Base-by-base conservation (phyloP, 495 filamentous ascomycete species). In the Trichoderma reesei region DNA sequence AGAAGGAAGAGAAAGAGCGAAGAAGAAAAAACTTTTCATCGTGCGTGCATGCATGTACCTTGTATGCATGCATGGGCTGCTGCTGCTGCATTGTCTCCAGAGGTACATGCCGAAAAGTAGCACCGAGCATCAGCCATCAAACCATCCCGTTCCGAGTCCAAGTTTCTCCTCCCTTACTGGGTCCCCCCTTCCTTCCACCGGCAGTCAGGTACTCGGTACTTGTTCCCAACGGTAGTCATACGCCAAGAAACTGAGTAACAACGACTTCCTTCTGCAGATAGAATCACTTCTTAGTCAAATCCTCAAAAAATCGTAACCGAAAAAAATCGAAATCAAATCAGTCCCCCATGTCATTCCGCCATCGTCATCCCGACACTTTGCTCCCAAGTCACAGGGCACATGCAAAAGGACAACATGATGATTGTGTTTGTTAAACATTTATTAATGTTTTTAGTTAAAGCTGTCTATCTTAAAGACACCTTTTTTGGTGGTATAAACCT, bases 381-480 rank as follows among this genome's bases (percentile, higher is more conserved):
- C 44, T 7, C 44, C 8, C 16, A 44, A 14, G 5, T 44, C 41
- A 16, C 41, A 41, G 13, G 48, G 48, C 48, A 54, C 26, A 8
- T 18, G 2, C 20, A 46, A 54, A 6, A 7, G 18, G 14, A 33
- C 8, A 56, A n/a, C n/a, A n/a, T n/a, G 44, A 48, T 7, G 20
- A 48, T 26, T 31, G 18, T 56, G 8, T 33, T 33, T 14, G 34
- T 56, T 26, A 33, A 3, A 26, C 31, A 34, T 56, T 56, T 56
- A 56, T 56, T 56, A 56, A 56, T 56, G 51, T 56, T 56, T 56
- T 56, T 56, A 1, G 51, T 26, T 26, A n/a, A 34, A 56, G 26
- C 4, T 56, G 51, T 56, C 51, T 26, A 56, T 56, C 51, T 56
- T 33, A 56, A 0, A 34, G 20, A 56, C 51, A 10, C 11, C 31